phyloP scores from a whole-genome alignment of 768 basidiomycete genomes.

The Boletellus emodensis region DNA sequence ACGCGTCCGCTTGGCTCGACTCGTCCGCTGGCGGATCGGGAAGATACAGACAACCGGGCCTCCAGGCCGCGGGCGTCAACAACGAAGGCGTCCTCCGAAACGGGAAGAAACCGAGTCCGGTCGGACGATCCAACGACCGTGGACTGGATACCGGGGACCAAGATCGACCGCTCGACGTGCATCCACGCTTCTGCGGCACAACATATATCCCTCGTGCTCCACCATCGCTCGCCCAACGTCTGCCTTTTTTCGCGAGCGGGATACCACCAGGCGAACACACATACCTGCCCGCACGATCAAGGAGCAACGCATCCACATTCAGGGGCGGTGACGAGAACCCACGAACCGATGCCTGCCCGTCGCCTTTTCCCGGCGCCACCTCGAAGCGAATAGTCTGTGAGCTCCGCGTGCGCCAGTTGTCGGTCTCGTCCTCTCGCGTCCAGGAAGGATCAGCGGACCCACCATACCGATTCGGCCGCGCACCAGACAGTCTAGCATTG shows the following conservation, averaged over 20 bases:
- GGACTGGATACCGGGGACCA: constrained; percentile 1
- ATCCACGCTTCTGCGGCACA: constrained; percentile 18
- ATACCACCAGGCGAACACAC: neutral
- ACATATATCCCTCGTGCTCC: constrained; percentile 10
- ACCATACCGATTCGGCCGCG: neutral
- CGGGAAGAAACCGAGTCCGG: constrained; percentile 8
- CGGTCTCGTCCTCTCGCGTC: neutral
- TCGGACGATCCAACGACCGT: neutral
- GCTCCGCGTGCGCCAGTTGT: constrained; percentile 13
- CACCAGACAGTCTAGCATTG: neutral
- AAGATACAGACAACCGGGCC: constrained; percentile 11
- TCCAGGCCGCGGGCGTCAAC: constrained; percentile 11
- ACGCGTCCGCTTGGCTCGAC: neutral
- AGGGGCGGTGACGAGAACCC: constrained; percentile 6
- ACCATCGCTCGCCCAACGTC: constrained; percentile 1
- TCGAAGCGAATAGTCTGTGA: neutral
- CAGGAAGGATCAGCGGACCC: neutral
- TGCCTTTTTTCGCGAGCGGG: neutral
- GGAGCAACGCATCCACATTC: neutral
- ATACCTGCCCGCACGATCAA: constrained; percentile 1
- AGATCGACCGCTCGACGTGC: neutral
- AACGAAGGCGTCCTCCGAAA: constrained; percentile 4
- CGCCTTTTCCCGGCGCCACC: neutral
- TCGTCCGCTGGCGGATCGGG: constrained; percentile 12
- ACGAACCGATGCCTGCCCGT: neutral